These are phyloP conservation scores for Vigna reflexopilosa DNA, from an alignment of 306 rosid genomes.

Conservation along the genomic window DNA sequence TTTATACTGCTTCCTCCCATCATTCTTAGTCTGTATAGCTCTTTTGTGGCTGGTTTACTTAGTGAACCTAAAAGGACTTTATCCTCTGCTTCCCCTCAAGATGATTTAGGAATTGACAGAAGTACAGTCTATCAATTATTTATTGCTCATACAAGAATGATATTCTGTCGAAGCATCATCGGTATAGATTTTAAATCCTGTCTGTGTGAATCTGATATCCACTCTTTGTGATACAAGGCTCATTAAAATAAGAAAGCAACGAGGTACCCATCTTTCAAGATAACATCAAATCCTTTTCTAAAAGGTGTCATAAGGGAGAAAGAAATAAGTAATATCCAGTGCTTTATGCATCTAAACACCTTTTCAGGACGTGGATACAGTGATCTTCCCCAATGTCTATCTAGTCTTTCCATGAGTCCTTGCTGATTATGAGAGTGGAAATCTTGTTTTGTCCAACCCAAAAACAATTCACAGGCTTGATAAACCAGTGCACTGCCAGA, in stretches of 20 bases:
- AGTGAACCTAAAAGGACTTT: constrained; percentile 69
- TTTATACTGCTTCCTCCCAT: constrained; percentile 89
- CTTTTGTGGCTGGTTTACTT: constrained; percentile 56
- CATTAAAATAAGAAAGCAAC: constrained; percentile 85
- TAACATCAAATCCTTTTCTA: constrained; percentile 90
- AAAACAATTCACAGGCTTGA: constrained; percentile 85
- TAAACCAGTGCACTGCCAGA: constrained; percentile 99
- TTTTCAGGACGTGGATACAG: constrained; percentile 99
- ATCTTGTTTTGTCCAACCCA: constrained; percentile 73
- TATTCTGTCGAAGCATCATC: too few relatives aligned
- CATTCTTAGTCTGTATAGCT: constrained; percentile 75
- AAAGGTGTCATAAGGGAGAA: constrained; percentile 98
- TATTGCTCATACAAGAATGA: constrained; percentile 82
- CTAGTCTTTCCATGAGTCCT: constrained; percentile 99
- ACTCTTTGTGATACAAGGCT: constrained; percentile 48
- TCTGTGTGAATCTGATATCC: too few relatives aligned
- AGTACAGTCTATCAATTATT: constrained; percentile 82
- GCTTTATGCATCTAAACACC: constrained; percentile 98
- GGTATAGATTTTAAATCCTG: too few relatives aligned
- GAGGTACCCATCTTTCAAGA: constrained; percentile 94
- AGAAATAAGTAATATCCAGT: constrained; percentile 96
- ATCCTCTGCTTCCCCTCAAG: constrained; percentile 55
- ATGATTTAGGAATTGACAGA: constrained; percentile 78
- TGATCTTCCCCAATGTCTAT: constrained; percentile 79
- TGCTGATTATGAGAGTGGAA: constrained; percentile 93